phyloP scores from a whole-genome alignment of 2,329 filamentous ascomycete genomes.

The Thielaviopsis punctulata region DNA sequence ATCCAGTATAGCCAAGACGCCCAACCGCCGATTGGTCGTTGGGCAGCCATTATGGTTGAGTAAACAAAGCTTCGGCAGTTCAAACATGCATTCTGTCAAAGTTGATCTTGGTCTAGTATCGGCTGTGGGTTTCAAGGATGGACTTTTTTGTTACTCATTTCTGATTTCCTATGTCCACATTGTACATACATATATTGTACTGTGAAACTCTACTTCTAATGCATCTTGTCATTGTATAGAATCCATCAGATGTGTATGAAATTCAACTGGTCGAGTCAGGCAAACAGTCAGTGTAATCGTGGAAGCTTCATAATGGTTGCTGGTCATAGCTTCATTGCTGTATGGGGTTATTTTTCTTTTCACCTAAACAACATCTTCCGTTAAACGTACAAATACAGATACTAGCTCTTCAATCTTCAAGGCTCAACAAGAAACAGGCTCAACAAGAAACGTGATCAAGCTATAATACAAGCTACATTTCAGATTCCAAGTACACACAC shows the following conservation, averaged over 20 bases:
- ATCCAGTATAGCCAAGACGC: not conserved
- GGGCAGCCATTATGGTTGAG: not conserved
- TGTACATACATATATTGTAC: not conserved
- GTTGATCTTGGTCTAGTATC: too few species aligned
- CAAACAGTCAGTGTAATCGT: too few species aligned
- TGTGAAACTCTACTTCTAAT: too few species aligned
- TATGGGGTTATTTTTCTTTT: not conserved
- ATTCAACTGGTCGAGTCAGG: not conserved
- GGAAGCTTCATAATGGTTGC: too few species aligned
- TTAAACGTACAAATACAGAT: too few species aligned
- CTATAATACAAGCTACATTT: too few species aligned
- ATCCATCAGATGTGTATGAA: not conserved
- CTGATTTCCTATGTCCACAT: not conserved
- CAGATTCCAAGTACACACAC: too few species aligned
- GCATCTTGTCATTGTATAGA: not conserved
- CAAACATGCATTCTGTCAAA: too few species aligned
- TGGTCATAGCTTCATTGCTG: not conserved
- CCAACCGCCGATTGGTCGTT: not conserved
- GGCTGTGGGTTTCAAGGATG: too few species aligned
- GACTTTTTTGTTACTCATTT: not conserved
- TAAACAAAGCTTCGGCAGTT: not conserved
- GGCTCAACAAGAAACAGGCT: too few species aligned
- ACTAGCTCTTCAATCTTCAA: too few species aligned
- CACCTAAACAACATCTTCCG: not conserved
- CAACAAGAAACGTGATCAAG: too few species aligned